These are phyloP conservation scores for Cyberlindnera mississippiensis DNA, from an alignment of 805 yeast genomes.

Conservation along the genomic window DNA sequence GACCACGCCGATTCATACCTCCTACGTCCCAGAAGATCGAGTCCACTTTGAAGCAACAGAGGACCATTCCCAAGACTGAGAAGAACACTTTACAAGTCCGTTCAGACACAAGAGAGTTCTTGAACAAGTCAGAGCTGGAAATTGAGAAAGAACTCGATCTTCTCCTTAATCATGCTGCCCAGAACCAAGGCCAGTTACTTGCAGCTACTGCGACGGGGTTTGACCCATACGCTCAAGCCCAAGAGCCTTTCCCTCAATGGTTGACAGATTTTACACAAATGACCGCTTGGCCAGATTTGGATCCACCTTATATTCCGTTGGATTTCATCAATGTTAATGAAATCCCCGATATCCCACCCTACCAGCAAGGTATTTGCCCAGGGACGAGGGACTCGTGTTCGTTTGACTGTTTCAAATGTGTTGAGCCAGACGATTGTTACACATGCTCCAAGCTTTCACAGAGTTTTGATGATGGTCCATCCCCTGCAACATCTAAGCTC, in stretches of 20 bases:
- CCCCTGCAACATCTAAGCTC: conserved; percentile 61
- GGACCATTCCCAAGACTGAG: conserved; percentile 7
- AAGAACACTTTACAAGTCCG: conserved; percentile 10
- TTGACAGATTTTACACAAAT: conserved; percentile 69
- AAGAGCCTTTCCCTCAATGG: conserved; percentile 74
- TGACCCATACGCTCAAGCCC: conserved; percentile 25
- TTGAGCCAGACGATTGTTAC: conserved; percentile 67
- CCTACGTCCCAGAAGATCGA: conserved; percentile 6
- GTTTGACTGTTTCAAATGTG: conserved; percentile 82
- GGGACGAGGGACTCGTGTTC: conserved; percentile 59
- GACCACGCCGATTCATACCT: conserved; percentile 6
- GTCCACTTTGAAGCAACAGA: conserved; percentile 14
- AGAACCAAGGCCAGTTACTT: conserved; percentile 4
- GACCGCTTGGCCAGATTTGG: conserved; percentile 75
- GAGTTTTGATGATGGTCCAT: conserved; percentile 95
- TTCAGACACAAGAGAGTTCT: conserved; percentile 3
- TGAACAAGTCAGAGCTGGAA: conserved; percentile 9
- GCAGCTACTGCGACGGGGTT: conserved; percentile 25
- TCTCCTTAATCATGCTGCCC: conserved; percentile 7
- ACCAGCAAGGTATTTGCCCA: conserved; percentile 59
- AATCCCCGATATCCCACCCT: conserved; percentile 47
- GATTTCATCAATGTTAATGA: conserved; percentile 57
- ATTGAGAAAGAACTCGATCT: conserved; percentile 11
- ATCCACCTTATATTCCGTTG: conserved; percentile 85
- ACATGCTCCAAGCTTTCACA: conserved; percentile 77